Evolutionary conservation across 371 early-diverging fungal species (phyloP).

Genomic region (Mortierella sp.): DNA sequence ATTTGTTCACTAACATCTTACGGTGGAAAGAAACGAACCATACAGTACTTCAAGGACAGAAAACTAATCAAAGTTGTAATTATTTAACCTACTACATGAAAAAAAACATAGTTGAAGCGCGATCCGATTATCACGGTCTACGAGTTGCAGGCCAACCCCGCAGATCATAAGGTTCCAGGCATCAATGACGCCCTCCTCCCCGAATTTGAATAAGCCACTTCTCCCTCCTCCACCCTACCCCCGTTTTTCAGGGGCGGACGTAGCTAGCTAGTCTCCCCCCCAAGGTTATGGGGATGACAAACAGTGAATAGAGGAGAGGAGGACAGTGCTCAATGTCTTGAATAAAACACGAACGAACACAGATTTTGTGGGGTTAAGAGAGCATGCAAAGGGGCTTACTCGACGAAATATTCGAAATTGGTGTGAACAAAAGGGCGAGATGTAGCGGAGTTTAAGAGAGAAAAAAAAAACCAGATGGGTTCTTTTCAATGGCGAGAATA

Average conservation of each 20-base stretch:
- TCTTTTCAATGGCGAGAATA: neutral
- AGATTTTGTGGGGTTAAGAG: slow-evolving; percentile 2
- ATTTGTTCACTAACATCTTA: neutral
- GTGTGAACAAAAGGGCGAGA: neutral
- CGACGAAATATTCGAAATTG: neutral
- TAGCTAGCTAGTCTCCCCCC: too few relatives aligned
- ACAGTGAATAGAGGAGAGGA: neutral
- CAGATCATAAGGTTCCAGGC: slow-evolving; percentile 82
- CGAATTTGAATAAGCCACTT: slow-evolving; percentile 59
- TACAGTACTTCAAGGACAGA: neutral
- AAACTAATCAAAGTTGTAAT: slow-evolving; percentile 9
- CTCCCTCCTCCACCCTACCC: too few relatives aligned
- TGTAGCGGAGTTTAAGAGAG: neutral
- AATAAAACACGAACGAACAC: neutral
- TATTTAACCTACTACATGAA: neutral
- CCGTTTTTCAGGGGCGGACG: neutral
- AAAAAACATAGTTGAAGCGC: slow-evolving; percentile 69
- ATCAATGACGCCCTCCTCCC: slow-evolving; percentile 56
- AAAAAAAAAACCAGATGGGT: neutral
- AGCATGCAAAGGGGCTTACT: slow-evolving; percentile 12
- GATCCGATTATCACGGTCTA: slow-evolving; percentile 91
- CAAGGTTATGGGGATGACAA: neutral
- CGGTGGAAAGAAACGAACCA: neutral
- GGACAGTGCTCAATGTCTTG: neutral
- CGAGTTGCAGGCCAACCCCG: slow-evolving; percentile 88